Base-by-base conservation (phyloP, 1,139 yeast genomes). In the Geotrichum reessii region DNA sequence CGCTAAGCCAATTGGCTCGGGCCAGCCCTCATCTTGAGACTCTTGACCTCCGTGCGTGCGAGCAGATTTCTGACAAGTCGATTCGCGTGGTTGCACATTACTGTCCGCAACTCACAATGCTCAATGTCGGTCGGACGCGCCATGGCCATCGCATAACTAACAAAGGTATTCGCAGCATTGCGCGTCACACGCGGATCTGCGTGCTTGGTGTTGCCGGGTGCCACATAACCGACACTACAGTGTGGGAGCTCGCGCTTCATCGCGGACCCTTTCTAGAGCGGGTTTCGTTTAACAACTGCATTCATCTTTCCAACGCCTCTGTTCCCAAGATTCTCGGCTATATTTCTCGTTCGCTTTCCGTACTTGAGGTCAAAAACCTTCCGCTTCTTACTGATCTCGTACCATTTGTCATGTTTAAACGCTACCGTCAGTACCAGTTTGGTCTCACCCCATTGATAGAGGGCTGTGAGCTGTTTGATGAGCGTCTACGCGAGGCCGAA, bases 141-240 rank as follows among this genome's bases (percentile, higher is more conserved):
- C 79, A 80, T 59, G 90, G 95, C 17, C 80, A 82, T 53, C 72
- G 81, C 47, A 82, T 92, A 52, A 86, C 96, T 2, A 95, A 90
- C 74, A 75, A 80, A 49, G 82, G 95, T 14, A 72, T 91, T 47
- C 74, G 81, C 19, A 78, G 80, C 24, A 73, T 92, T 37, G 81
- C 85, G 6, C 76, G 77, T 50, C 81, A 81, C 65, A 78, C 82
- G 2, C 70, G 76, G 14, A 74, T 91, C 49, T 77, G 77, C 53
- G 91, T 97, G 0, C 76, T 92, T 53, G 98, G 98, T 0, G 74
- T 90, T 17, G 97, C 98, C 0, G 98, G 98, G 7, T 89, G 97
- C 70, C 77, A 81, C 58, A 79, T 92, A 28, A 82, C 87, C 21
- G 97, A 92, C 73, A 78, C 83, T 53, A 78, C 87, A 6, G 74